phyloP scores from a whole-genome alignment of 257 asterid genomes.

The Nicotiana obtusifolia region DNA sequence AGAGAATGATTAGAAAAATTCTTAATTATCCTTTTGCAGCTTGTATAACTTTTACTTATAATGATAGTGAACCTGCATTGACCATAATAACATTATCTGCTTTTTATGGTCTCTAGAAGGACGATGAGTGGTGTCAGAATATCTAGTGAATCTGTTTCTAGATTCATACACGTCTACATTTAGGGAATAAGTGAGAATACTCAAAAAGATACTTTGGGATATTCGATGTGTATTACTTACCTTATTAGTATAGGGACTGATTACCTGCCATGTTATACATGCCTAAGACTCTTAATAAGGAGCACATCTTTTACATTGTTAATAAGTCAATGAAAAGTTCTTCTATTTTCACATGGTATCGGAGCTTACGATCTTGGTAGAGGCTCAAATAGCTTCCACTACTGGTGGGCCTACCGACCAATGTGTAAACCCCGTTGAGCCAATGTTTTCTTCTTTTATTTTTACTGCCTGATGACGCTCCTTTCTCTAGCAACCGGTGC shows the following conservation, averaged over 20 bases:
- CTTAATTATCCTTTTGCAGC: neutral
- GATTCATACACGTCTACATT: neutral
- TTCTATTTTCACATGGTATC: neutral
- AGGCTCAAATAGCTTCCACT: neutral
- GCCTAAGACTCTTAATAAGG: neutral
- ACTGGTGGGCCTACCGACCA: neutral
- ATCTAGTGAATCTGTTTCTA: neutral
- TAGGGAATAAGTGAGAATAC: neutral
- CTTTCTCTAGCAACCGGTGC: neutral
- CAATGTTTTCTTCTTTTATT: neutral
- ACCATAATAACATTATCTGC: neutral
- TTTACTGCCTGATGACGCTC: neutral
- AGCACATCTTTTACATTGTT: neutral
- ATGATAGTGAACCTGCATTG: neutral
- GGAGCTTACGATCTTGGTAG: too few species aligned
- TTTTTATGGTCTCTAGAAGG: neutral
- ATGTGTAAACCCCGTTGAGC: neutral
- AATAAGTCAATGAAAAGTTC: neutral
- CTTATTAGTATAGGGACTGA: neutral
- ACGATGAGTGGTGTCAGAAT: neutral
- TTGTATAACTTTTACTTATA: neutral
- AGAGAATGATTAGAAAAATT: slow-evolving; percentile 1
- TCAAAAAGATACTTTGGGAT: neutral
- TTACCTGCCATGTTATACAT: neutral
- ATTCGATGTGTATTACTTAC: neutral